Evolutionary conservation across 257 asterid species (phyloP).

Genomic region (Fraxinus quadrangulata): DNA sequence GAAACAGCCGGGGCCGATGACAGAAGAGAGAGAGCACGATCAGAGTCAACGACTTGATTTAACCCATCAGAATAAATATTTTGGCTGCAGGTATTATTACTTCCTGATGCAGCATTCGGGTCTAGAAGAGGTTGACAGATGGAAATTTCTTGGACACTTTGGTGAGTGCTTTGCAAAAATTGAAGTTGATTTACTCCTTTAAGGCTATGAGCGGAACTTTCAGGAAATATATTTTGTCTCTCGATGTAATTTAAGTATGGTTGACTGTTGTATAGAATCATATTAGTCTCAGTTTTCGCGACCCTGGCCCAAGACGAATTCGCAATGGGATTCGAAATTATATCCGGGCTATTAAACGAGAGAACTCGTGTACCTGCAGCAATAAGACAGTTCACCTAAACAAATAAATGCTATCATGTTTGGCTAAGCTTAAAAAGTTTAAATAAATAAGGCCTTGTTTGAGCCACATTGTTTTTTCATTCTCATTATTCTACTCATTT

Average conservation of each 20-base stretch:
- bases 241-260: slow-evolving; percentile 35
- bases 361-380: slow-evolving; percentile 47
- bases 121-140: slow-evolving; percentile 41
- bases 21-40: slow-evolving; percentile 99
- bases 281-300: slow-evolving; percentile 41
- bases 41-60: slow-evolving; percentile 49
- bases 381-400: background rate
- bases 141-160: slow-evolving; percentile 25
- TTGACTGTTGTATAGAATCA: slow-evolving; percentile 37
- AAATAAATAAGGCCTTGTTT: no score
- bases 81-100: slow-evolving; percentile 29
- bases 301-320: slow-evolving; percentile 59
- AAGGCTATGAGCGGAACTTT: slow-evolving; percentile 32
- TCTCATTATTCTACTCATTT: no score
- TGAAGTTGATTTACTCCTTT: slow-evolving; percentile 46
- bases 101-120: slow-evolving; percentile 36
- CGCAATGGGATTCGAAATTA: slow-evolving; percentile 37
- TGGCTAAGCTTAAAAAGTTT: background rate
- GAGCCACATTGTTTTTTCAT: no score
- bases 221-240: slow-evolving; percentile 37
- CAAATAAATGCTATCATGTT: background rate
- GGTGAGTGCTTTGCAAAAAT: slow-evolving; percentile 37
- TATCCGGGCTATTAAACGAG: slow-evolving; percentile 54
- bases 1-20: slow-evolving; percentile 65
- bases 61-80: slow-evolving; percentile 44